Base-by-base conservation (phyloP, 805 yeast species). In the Sporopachydermia quercuum region DNA sequence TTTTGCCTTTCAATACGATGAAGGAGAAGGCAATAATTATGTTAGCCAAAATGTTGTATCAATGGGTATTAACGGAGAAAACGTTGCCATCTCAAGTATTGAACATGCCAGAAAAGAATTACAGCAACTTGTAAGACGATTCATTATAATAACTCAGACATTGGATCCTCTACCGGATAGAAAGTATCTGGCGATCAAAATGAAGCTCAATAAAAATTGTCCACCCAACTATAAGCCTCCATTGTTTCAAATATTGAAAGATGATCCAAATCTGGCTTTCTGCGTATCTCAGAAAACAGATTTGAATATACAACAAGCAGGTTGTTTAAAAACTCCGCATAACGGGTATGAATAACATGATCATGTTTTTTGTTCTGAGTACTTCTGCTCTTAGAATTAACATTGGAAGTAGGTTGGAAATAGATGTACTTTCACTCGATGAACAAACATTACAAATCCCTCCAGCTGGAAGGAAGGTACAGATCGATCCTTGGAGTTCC, bases 111-210 rank as follows among this genome's bases (percentile, higher is more conserved):
- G 73, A 45, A 59, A 58, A 42, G 59, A 63, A 44, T 58, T 70
- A 3, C 73, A 70, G 43, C 68, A 63, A 39, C 46, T 74, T 37
- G 63, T 75, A 61, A 65, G 64, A 48, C 56, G 71, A 39, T 64
- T 76, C 39, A 69, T 75, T 15, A 57, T 71, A 1, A 51, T 68
- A 3, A 71, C 78, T 0, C 81, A 76, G 49, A 57, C 67, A 0
- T 54, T 74, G n/a, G 66, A 70, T 14, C 65, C 70, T 1, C 48
- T 73, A 17, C 78, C 79, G 1, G 52, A 55, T 1, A 58, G 64
- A 34, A 64, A 72, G 40, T 68, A 47, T 39, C 48, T 74, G 33
- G 58, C 70, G 1, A 61, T 74, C 63, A 60, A 72, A 42, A 52
- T 75, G 38, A 39, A 70, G 43, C 73, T 65, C 46, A 71, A 70